Percentiles rank a stretch among this genome's conserved stretches.
Evolutionary conservation across 225 moss, liverwort and hornwort species (phyloP).

Genomic region (Pleurozium schreberi): DNA sequence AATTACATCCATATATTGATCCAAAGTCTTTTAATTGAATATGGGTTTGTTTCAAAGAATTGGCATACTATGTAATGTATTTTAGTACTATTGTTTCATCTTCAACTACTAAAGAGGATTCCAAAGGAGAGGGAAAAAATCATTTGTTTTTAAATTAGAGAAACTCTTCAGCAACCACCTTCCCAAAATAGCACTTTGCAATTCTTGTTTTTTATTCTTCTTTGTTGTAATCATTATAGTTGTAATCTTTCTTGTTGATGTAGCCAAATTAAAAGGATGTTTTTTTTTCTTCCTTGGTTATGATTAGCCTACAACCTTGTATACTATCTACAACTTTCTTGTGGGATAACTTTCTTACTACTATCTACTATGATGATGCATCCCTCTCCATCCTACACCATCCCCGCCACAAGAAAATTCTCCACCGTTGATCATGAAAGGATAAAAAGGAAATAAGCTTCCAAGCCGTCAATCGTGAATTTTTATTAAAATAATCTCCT

Average conservation of each 20-base stretch:
- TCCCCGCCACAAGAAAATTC: too few species aligned
- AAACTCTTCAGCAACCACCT: not conserved
- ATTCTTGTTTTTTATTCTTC: not conserved
- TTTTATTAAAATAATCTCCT: too few species aligned
- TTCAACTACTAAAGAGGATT: not conserved
- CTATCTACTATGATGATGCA: too few species aligned
- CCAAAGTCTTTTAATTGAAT: not conserved
- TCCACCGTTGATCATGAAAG: too few species aligned
- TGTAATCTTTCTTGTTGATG: not conserved
- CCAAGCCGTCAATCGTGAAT: too few species aligned
- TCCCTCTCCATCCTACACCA: too few species aligned
- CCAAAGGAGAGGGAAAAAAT: too few species aligned
- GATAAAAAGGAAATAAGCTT: too few species aligned
- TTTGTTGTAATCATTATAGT: not conserved
- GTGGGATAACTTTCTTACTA: too few species aligned
- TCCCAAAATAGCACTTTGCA: too few species aligned
- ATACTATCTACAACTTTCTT: too few species aligned
- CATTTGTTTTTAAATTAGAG: accelerated
- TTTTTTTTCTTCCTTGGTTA: not conserved
- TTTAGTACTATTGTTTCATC: not conserved
- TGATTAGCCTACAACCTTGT: not conserved
- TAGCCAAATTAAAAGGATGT: not conserved
- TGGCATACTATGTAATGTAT: not conserved
- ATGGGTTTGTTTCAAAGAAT: not conserved
- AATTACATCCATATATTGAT: not conserved